Evolutionary conservation across 345 rosid genomes (phyloP).

Genomic region (Isatis tinctoria): DNA sequence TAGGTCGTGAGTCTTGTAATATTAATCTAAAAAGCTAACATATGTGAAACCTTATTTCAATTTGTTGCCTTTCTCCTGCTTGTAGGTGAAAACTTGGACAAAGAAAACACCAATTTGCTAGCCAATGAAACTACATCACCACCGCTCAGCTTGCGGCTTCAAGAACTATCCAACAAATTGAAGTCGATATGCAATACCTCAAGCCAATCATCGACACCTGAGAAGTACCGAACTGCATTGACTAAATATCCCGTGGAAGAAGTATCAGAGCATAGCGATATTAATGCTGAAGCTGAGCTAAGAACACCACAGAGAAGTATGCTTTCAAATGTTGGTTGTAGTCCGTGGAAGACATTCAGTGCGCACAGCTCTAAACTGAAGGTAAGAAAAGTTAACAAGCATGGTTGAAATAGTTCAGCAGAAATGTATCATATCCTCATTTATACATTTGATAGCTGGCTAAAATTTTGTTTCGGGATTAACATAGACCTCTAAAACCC

Average conservation of each 20-base stretch:
- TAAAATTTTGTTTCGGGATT: not conserved
- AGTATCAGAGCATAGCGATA: not conserved
- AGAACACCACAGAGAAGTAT: conserved; percentile 46
- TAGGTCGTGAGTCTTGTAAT: conserved; percentile 18
- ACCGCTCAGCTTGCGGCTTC: conserved; percentile 48
- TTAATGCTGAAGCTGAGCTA: conserved; percentile 31
- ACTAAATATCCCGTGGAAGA: not conserved
- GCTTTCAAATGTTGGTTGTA: conserved; percentile 13
- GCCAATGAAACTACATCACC: conserved; percentile 44
- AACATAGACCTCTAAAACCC: not conserved
- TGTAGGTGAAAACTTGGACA: conserved; percentile 36
- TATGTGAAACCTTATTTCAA: not conserved
- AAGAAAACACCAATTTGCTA: conserved; percentile 41
- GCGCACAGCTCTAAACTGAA: conserved; percentile 42
- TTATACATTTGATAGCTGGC: not conserved
- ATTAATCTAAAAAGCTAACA: not conserved
- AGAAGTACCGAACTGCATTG: conserved; percentile 12
- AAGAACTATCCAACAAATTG: conserved; percentile 51
- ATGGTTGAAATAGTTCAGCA: not conserved
- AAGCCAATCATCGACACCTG: conserved; percentile 14
- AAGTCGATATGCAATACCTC: conserved; percentile 44
- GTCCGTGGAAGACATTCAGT: conserved; percentile 52
- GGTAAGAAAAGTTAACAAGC: conserved; percentile 33
- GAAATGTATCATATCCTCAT: not conserved
- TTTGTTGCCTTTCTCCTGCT: not conserved